Evolutionary conservation across 768 basidiomycete species (phyloP).

Genomic region (Hygrophoropsis aurantiaca): DNA sequence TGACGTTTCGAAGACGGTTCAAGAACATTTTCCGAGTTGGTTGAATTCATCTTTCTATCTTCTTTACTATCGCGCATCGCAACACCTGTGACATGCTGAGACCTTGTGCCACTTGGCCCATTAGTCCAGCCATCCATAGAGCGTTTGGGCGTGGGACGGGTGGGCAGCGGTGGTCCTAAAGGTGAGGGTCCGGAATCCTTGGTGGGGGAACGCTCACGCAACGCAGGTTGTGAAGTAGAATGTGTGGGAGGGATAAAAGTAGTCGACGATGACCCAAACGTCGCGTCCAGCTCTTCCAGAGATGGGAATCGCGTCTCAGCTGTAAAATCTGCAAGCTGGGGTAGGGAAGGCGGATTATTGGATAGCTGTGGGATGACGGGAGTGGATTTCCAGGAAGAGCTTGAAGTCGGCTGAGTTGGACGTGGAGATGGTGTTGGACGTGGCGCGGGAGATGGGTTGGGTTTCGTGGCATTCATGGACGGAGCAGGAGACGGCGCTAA

Average conservation of each 20-base stretch:
- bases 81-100: conserved; percentile 56
- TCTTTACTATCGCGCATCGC: conserved; percentile 44
- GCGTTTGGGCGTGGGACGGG: conserved; percentile 21
- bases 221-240: conserved; percentile 16
- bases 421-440: conserved; percentile 30
- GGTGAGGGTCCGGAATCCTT: conserved; percentile 11
- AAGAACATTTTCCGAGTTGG: conserved; percentile 16
- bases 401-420: conserved; percentile 12
- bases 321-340: conserved; percentile 41
- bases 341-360: conserved; percentile 30
- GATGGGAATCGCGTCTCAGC: conserved; percentile 84
- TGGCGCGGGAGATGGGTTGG: conserved; percentile 12
- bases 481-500: conserved; percentile 9
- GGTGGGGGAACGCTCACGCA: neutral
- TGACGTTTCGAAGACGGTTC: conserved; percentile 14
- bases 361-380: conserved; percentile 22
- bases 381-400: conserved; percentile 18
- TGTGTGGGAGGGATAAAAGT: conserved; percentile 8
- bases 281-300: conserved; percentile 77
- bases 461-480: conserved; percentile 13
- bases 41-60: conserved; percentile 8
- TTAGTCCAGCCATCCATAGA: conserved; percentile 7
- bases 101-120: conserved; percentile 45
- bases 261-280: conserved; percentile 35
- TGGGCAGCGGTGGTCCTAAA: conserved; percentile 17